Percentiles rank a stretch among this genome's conserved stretches.
Conservation (phyloP, 1,284 basidiomycete genomes). For the Leccinum pallidistipes region DNA sequence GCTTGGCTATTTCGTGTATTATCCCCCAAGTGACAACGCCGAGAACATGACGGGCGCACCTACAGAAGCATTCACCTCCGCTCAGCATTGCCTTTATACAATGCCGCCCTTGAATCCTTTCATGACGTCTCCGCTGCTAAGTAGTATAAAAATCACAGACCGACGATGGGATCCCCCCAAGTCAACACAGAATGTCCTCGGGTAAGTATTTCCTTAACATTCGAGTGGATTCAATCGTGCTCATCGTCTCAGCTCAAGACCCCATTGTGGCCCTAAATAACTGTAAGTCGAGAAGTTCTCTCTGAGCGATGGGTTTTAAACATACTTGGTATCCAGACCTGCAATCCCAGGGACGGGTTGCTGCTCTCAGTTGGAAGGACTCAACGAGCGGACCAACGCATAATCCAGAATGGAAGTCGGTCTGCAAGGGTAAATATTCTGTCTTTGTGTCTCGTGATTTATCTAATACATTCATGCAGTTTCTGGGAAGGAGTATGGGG, state of each 20-base stretch:
- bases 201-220: slow-evolving; percentile 18
- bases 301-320: slow-evolving; percentile 2
- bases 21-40: slow-evolving; percentile 29
- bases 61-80: slow-evolving; percentile 28
- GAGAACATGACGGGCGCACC: slow-evolving; percentile 31
- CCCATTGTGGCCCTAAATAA: slow-evolving; percentile 45
- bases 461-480: slow-evolving; percentile 24
- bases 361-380: slow-evolving; percentile 57
- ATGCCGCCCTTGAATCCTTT: slow-evolving; percentile 28
- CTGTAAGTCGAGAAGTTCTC: slow-evolving; percentile 32
- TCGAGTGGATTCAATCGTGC: background rate
- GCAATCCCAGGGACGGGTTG: slow-evolving; percentile 42
- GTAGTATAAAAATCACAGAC: slow-evolving; percentile 29
- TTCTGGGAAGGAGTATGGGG: slow-evolving; percentile 31
- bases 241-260: slow-evolving; percentile 30
- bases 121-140: slow-evolving; percentile 20
- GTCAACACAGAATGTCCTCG: slow-evolving; percentile 23
- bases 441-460: slow-evolving; percentile 7
- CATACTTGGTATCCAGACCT: slow-evolving; percentile 44
- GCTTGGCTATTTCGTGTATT: slow-evolving; percentile 31
- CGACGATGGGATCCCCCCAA: slow-evolving; percentile 18
- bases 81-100: slow-evolving; percentile 31
- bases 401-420: slow-evolving; percentile 51
- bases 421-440: slow-evolving; percentile 54
- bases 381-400: slow-evolving; percentile 46